phyloP scores from a whole-genome alignment of 345 rosid genomes.

The Gossypium raimondii region DNA sequence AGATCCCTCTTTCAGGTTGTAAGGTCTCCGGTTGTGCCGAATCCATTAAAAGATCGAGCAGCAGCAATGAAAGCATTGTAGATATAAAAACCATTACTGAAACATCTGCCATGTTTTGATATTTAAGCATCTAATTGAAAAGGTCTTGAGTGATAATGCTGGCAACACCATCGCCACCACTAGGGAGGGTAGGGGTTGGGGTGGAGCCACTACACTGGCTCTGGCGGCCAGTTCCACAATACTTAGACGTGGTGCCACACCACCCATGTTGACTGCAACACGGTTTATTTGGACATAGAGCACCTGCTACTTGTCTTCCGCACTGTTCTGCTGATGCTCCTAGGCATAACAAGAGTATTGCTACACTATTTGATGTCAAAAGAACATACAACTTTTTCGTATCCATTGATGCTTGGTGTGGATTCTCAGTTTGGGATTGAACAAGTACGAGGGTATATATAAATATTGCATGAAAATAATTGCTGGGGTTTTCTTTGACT shows the following conservation, averaged over 20 bases:
- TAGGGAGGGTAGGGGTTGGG: not conserved
- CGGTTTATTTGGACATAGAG: slow-evolving; percentile 20
- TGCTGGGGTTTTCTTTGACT: not conserved
- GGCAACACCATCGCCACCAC: slow-evolving; percentile 6
- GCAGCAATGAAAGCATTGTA: slow-evolving; percentile 32
- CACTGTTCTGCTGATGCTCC: slow-evolving; percentile 20
- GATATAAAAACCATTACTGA: slow-evolving; percentile 28
- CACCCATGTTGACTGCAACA: slow-evolving; percentile 30
- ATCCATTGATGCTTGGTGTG: not conserved
- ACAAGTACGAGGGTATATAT: no score
- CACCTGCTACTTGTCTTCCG: slow-evolving; percentile 29
- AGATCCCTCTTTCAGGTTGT: slow-evolving; percentile 29
- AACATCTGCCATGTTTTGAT: slow-evolving; percentile 22
- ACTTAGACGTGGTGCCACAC: slow-evolving; percentile 23
- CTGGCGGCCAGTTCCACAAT: slow-evolving; percentile 26
- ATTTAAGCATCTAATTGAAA: slow-evolving; percentile 25
- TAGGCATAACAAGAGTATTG: not conserved
- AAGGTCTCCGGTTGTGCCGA: slow-evolving; percentile 26
- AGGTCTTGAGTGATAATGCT: slow-evolving; percentile 1
- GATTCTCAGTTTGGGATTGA: not conserved
- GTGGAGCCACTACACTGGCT: slow-evolving; percentile 26
- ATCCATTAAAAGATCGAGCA: slow-evolving; percentile 24
- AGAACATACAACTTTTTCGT: not conserved
- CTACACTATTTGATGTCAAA: not conserved
- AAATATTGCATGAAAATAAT: not conserved